Evolutionary conservation across 2,329 filamentous ascomycete species (phyloP).

Genomic region (Penicillium occitanis): DNA sequence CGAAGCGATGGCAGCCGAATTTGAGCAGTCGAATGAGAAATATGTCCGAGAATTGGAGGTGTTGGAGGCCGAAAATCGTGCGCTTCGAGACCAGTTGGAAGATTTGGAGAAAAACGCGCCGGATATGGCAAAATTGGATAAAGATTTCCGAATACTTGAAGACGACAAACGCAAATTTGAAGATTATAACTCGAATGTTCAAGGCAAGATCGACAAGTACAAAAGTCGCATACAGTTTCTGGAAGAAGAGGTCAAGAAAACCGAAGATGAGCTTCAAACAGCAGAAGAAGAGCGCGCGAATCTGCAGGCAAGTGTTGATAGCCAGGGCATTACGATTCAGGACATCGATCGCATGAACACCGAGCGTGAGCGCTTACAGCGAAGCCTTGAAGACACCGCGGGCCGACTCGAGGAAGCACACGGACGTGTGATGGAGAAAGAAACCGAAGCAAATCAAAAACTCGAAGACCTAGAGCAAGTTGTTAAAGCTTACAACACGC

Average conservation of each 20-base stretch:
- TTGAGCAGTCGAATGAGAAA: conserved; percentile 79
- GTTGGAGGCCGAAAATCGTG: conserved; percentile 81
- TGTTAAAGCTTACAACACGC: conserved; percentile 87
- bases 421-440: conserved; percentile 77
- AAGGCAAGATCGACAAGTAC: conserved; percentile 85
- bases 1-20: conserved; percentile 81
- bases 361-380: conserved; percentile 90
- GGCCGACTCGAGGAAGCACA: conserved; percentile 81
- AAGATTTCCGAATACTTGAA: conserved; percentile 88
- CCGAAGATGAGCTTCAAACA: conserved; percentile 70
- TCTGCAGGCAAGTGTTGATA: conserved; percentile 83
- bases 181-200: conserved; percentile 83
- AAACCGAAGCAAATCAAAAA: conserved; percentile 79
- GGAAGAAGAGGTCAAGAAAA: conserved; percentile 82
- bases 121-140: conserved; percentile 78
- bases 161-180: conserved; percentile 95
- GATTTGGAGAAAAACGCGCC: conserved; percentile 84
- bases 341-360: conserved; percentile 99
- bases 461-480: conserved; percentile 89
- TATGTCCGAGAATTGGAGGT: conserved; percentile 81
- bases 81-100: conserved; percentile 80
- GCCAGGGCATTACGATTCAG: conserved; percentile 91
- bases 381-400: conserved; percentile 74
- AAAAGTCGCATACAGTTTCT: conserved; percentile 75
- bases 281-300: conserved; percentile 77